These are phyloP conservation scores for Emergomyces africanus DNA, from an alignment of 2,329 filamentous ascomycete species.

Conservation along the genomic window DNA sequence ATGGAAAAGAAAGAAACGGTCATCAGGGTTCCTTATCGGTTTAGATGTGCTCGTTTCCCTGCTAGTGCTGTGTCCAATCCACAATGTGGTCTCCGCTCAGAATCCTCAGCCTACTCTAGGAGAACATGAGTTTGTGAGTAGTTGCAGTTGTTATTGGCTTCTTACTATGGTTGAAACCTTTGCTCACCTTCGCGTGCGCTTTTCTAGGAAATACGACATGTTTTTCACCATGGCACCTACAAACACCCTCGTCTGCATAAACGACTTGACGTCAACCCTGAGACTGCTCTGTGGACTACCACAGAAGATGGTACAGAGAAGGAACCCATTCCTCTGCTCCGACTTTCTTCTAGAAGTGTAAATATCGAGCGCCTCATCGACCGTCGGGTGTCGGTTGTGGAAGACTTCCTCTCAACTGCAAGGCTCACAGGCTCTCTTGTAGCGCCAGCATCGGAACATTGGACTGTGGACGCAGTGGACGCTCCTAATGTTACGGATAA, in stretches of 20 bases:
- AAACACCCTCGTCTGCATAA: constrained; percentile 65
- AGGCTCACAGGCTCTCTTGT: constrained; percentile 55
- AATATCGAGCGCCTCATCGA: constrained; percentile 73
- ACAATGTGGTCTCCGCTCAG: constrained; percentile 15
- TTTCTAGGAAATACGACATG: constrained; percentile 55
- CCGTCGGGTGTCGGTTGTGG: constrained; percentile 60
- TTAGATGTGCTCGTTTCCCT: neutral
- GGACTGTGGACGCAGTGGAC: constrained; percentile 66
- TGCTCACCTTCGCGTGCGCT: neutral
- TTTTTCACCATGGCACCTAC: constrained; percentile 84
- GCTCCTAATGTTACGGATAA: constrained; percentile 79
- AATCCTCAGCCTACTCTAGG: constrained; percentile 12
- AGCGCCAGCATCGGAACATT: constrained; percentile 58
- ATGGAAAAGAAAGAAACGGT: constrained; percentile 2
- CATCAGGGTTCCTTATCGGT: neutral
- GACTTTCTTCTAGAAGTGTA: constrained; percentile 50
- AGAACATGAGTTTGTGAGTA: constrained; percentile 26
- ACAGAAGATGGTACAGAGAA: constrained; percentile 29
- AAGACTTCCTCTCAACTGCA: constrained; percentile 63
- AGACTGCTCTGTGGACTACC: constrained; percentile 39
- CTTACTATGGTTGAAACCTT: neutral
- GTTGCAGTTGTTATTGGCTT: neutral
- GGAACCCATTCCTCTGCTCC: constrained; percentile 38
- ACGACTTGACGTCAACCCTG: constrained; percentile 55
- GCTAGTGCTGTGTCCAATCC: neutral